These are phyloP conservation scores for Saccharum hybrid DNA, from an alignment of 202 grass and related monocot genomes.

Conservation along the genomic window DNA sequence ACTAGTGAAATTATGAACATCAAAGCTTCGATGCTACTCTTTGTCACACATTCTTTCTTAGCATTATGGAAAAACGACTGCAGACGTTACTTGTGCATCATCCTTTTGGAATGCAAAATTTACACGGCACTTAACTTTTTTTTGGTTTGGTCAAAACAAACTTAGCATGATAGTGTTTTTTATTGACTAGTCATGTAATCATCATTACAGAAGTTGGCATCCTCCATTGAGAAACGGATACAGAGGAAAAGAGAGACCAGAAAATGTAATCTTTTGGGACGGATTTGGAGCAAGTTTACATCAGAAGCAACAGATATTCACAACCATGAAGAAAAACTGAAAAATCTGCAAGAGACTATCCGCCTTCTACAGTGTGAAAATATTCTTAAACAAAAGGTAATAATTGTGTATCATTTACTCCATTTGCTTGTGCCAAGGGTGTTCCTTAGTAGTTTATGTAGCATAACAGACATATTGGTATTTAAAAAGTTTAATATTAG, in stretches of 20 bases:
- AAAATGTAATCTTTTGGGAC: slow-evolving; percentile 47
- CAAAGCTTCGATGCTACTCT: not conserved
- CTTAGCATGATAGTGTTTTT: not conserved
- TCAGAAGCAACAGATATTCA: slow-evolving; percentile 36
- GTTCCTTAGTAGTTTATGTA: not conserved
- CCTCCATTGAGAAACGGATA: slow-evolving; percentile 64
- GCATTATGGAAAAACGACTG: not conserved
- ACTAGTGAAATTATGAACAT: not conserved
- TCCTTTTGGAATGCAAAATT: not conserved
- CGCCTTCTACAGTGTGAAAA: slow-evolving; percentile 65
- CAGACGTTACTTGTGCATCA: not conserved
- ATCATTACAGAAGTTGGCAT: slow-evolving; percentile 55
- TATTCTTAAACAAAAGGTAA: slow-evolving; percentile 76
- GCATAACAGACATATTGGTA: not conserved
- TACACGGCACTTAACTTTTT: not conserved
- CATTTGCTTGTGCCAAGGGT: slow-evolving; percentile 1
- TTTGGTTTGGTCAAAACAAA: not conserved
- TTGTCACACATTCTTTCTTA: slow-evolving; percentile 15
- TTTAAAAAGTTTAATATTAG: slow-evolving; percentile 30
- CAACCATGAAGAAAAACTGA: slow-evolving; percentile 56
- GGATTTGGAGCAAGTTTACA: slow-evolving; percentile 58
- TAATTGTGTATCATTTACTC: not conserved
- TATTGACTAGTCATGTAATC: slow-evolving; percentile 19
- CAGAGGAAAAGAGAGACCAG: slow-evolving; percentile 40
- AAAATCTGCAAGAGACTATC: slow-evolving; percentile 54